phyloP scores from a whole-genome alignment of 345 rosid genomes.

The Populus alba region DNA sequence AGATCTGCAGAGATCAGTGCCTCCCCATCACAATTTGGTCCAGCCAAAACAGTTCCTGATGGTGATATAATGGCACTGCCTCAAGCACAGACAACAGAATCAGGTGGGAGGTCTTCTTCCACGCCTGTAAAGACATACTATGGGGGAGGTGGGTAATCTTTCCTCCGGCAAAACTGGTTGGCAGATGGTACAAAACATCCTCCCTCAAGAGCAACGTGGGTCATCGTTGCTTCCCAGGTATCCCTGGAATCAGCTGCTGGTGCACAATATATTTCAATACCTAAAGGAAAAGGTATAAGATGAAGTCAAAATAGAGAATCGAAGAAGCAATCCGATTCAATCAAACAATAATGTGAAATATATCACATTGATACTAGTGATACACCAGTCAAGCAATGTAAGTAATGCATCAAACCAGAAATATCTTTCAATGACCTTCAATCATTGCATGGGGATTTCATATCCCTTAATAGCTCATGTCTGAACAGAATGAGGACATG shows the following conservation, averaged over 20 bases:
- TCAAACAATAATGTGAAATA: background rate
- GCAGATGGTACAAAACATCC: constrained; percentile 89
- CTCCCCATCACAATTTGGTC: constrained; percentile 89
- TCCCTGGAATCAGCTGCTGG: constrained; percentile 92
- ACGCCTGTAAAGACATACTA: constrained; percentile 65
- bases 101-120: constrained; percentile 64
- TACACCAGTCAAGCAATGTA: no score
- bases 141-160: constrained; percentile 90
- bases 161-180: constrained; percentile 82
- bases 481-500: no score
- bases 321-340: background rate
- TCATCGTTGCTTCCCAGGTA: constrained; percentile 79
- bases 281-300: constrained; percentile 24
- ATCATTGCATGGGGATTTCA: no score
- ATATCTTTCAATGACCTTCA: no score
- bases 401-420: no score
- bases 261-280: constrained; percentile 89
- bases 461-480: no score
- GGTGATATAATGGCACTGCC: constrained; percentile 93
- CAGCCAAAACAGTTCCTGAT: constrained; percentile 71
- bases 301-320: background rate
- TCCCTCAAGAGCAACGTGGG: no score
- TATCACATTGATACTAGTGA: no score
- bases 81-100: constrained; percentile 82
- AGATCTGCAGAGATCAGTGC: constrained; percentile 83